Conservation (phyloP, 2,329 filamentous ascomycete species). For the Clarireedia sp. region DNA sequence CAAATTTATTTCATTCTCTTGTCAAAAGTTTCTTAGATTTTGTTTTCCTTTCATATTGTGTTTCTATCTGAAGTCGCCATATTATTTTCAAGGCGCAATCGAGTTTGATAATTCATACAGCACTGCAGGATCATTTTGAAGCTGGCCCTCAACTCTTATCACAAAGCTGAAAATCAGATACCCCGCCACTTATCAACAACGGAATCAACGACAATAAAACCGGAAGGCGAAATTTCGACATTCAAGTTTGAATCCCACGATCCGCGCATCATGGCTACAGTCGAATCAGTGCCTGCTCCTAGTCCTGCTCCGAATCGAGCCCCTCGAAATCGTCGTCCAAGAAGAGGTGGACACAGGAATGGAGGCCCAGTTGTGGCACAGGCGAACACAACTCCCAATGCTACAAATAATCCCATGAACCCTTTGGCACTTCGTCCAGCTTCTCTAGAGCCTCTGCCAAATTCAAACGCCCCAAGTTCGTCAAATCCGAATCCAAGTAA, state of each 20-base stretch:
- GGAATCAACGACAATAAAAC: not conserved
- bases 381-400: not conserved
- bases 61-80: slow-evolving; percentile 26
- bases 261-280: slow-evolving; percentile 16
- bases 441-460: slow-evolving; percentile 12
- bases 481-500: slow-evolving; percentile 13
- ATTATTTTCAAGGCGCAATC: slow-evolving; percentile 28
- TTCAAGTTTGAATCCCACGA: not conserved
- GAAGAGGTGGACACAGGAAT: slow-evolving; percentile 21
- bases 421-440: slow-evolving; percentile 16
- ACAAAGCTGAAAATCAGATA: slow-evolving; percentile 4
- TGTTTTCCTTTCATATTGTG: slow-evolving; percentile 9
- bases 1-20: not conserved
- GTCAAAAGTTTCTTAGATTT: not conserved
- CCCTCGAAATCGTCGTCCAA: slow-evolving; percentile 19
- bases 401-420: slow-evolving; percentile 11
- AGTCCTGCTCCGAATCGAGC: slow-evolving; percentile 16
- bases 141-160: no score
- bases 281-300: slow-evolving; percentile 12
- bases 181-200: slow-evolving; percentile 9
- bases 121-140: not conserved
- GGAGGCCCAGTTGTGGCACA: slow-evolving; percentile 9
- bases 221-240: not conserved
- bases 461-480: slow-evolving; percentile 1
- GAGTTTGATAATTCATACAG: not conserved